Evolutionary conservation across 176 grass and related monocot species (phyloP), one percentile per base, ranked within the genome.

Genomic region (Aegilops sharonensis): DNA sequence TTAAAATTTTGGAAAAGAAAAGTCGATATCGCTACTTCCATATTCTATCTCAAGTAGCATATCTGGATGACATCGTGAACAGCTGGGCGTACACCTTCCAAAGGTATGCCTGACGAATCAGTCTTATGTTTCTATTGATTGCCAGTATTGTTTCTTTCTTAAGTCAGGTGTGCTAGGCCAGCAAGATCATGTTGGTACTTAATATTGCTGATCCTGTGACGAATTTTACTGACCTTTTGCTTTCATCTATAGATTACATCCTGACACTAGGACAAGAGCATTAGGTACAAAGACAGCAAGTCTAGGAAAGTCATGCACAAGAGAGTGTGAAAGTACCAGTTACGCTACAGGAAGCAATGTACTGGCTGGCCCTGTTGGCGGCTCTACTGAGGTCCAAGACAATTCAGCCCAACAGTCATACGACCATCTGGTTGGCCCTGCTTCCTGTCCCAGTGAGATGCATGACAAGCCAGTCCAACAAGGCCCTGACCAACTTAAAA

Each of bases 11-110:
- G 82, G 93, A 89, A 78, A 90, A 90, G 85, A 98, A 59, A 89
- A 88, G 83, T 80, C 74, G 56, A 72, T 89, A 89, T 80, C 86
- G 65, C 30, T 98, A 94, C 83, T 91, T 92, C 62, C 91, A 90
- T 77, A 91, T 98, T 86, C 79, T 95, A 15, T 91, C 96, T 73
- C 93, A 95, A 86, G 90, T 89, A 57, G 96, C 93, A 88, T 94
- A 95, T 85, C 85, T 98, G 70, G 96, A 98, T 83, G 96, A 98
- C 89, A 85, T 91, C 48, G 89, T 95, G 67, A 91, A 86, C 63
- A 94, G 83, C 72, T 98, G 96, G 96, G 96, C 96, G 15, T 98
- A 95, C 81, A 88, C 86, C 72, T 88, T 94, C 35, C 91, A 91
- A 59, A 95, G 96, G 96, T 98, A 92, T 25, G 67, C 31, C 29